Base-by-base conservation (phyloP, 148 eudicot species). In the Hydrangea macrophylla region DNA sequence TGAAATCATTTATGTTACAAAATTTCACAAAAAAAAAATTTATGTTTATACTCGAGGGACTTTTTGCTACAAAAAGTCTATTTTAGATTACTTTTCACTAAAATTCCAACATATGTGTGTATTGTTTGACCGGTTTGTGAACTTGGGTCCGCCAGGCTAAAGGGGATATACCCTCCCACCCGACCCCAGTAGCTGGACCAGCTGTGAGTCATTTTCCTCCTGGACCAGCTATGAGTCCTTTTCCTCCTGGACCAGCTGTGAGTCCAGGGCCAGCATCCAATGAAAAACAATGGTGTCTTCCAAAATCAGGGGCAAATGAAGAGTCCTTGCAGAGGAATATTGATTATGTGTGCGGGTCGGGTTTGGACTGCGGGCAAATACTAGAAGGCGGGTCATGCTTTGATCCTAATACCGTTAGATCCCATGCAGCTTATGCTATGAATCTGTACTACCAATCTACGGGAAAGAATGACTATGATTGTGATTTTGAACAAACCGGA, bases 391-490 rank as follows among this genome's bases (percentile, higher is more conserved):
- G 90, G 4, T 35, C 68, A 1, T 82, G 89, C 79, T 82, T 79
- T 54, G 6, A 20, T 31, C 81, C 89, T 0, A 26, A 75, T 66
- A 80, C 69, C 6, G 68, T 75, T 58, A 53, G 73, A 39, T 69
- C 81, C 7, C 82, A 80, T 36, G 85, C 86, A 8, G 75, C 69
- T 9, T 80, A 73, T 37, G 83, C 81, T 36, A 85, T 86, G 85
- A 83, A 83, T 60, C 60, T 63, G 4, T 79, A 53, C n/a, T 86
- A 76, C 58, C 84, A 82, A 56, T 59, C 75, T 18, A 67, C 72
- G 20, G 83, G 74, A 7, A 70, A 28, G 51, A 74, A 77, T 37
- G 69, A 60, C 1, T 75, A 50, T 12, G 79, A 79, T 56, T 85
- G 89, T 50, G 80, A 82, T 62, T 85, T 85, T 65, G 58, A 51